Evolutionary conservation across 1,139 yeast genomes (phyloP).

Genomic region (Kazachstania sp.): DNA sequence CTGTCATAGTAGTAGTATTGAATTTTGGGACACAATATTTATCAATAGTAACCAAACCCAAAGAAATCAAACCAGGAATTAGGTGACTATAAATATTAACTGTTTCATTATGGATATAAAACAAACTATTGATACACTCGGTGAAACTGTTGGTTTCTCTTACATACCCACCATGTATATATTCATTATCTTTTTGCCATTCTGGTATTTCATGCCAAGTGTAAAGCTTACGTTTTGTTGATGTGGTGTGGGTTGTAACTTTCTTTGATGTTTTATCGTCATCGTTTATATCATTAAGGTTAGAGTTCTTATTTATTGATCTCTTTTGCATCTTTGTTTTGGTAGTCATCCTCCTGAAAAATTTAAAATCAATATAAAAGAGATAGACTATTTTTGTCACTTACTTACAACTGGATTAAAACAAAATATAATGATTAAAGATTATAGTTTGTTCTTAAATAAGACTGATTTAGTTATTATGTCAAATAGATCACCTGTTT

Average conservation of each 20-base stretch:
- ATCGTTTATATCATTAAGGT: too few relatives aligned
- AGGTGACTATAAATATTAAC: constrained; percentile 77
- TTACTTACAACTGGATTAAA: too few relatives aligned
- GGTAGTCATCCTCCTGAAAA: too few relatives aligned
- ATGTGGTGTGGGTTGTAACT: neutral
- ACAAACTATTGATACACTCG: constrained; percentile 47
- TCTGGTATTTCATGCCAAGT: constrained; percentile 46
- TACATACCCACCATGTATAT: constrained; percentile 67
- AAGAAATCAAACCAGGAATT: constrained; percentile 48
- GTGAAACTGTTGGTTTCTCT: constrained; percentile 49
- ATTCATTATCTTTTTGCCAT: constrained; percentile 87
- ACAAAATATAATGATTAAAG: too few relatives aligned
- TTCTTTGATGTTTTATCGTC: too few relatives aligned
- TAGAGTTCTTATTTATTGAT: too few relatives aligned
- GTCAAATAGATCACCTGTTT: too few relatives aligned
- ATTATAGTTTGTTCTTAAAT: too few relatives aligned
- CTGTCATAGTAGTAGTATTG: constrained; percentile 39
- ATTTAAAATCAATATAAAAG: too few relatives aligned
- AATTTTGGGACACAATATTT: constrained; percentile 34
- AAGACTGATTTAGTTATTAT: too few relatives aligned
- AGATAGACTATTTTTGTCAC: too few relatives aligned
- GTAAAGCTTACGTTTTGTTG: constrained; percentile 1
- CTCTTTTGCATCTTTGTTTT: too few relatives aligned
- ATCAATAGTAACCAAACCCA: constrained; percentile 27
- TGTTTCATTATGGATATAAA: constrained; percentile 75